Percentiles rank a stretch among this genome's conserved stretches.
Evolutionary conservation across 1,284 basidiomycete genomes (phyloP).

Genomic region (Pholiota adiposa): DNA sequence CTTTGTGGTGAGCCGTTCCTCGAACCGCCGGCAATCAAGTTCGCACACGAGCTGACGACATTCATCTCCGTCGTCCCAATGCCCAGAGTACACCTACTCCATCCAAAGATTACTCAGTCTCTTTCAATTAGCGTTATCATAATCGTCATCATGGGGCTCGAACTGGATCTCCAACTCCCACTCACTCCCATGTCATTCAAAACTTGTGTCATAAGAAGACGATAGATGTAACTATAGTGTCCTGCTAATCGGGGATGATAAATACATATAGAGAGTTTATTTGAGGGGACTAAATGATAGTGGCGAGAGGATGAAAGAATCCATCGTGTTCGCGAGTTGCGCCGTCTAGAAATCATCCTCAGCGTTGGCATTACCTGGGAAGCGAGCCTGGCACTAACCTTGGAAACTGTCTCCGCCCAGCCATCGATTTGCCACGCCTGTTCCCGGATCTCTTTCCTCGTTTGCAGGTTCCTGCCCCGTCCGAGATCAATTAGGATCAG

Average conservation of each 20-base stretch:
- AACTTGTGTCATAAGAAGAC: constrained; percentile 9
- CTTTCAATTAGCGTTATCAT: background rate
- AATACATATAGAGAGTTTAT: no score
- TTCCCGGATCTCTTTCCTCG: constrained; percentile 82
- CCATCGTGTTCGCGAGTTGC: constrained; percentile 78
- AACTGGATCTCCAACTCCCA: background rate
- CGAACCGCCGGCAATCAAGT: constrained; percentile 22
- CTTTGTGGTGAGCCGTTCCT: constrained; percentile 4
- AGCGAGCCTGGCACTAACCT: constrained; percentile 52
- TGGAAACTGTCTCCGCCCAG: constrained; percentile 93
- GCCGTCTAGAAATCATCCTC: constrained; percentile 59
- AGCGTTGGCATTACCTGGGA: constrained; percentile 10
- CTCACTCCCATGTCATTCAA: constrained; percentile 11
- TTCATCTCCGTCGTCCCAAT: no score
- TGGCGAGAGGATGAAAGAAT: constrained; percentile 74
- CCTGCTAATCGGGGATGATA: constrained; percentile 21
- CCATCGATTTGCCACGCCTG: constrained; percentile 92
- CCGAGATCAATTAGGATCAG: constrained; percentile 10
- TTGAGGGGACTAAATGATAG: constrained; percentile 83
- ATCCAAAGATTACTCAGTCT: background rate
- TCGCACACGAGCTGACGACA: constrained; percentile 13
- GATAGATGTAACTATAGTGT: constrained; percentile 13
- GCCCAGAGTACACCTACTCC: no score
- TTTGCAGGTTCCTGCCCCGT: constrained; percentile 68
- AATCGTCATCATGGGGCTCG: background rate